Conservation (phyloP, 2,329 filamentous ascomycete genomes). For the Macrophomina tecta region DNA sequence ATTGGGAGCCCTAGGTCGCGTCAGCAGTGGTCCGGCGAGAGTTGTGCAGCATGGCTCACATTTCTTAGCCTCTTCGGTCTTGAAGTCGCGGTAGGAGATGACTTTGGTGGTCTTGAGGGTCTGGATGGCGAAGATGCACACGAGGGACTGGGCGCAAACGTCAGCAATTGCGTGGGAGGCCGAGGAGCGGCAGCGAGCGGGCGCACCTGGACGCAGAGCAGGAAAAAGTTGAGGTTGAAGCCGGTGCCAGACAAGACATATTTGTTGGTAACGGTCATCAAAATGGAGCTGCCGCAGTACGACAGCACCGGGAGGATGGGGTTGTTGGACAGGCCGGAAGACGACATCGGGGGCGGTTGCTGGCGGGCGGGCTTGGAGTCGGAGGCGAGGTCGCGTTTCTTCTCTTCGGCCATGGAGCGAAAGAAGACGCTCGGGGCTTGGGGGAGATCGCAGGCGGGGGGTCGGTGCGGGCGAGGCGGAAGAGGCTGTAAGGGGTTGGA, state of each 20-base stretch:
- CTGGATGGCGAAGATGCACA: conserved; percentile 86
- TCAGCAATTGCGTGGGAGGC: conserved; percentile 32
- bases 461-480: conserved; percentile 24
- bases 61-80: conserved; percentile 86
- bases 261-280: conserved; percentile 99
- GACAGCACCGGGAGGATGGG: conserved; percentile 80
- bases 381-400: conserved; percentile 80
- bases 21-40: conserved; percentile 29
- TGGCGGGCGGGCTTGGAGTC: conserved; percentile 60
- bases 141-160: conserved; percentile 69
- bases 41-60: conserved; percentile 63
- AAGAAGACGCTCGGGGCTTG: conserved; percentile 30
- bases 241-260: conserved; percentile 89
- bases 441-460: conserved; percentile 7
- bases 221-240: conserved; percentile 97
- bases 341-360: conserved; percentile 54
- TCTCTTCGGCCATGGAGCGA: conserved; percentile 79
- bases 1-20: conserved; percentile 84
- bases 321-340: conserved; percentile 67
- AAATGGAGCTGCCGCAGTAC: conserved; percentile 95
- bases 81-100: conserved; percentile 85
- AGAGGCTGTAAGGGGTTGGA: conserved; percentile 22
- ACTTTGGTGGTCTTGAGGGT: conserved; percentile 79
- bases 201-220: conserved; percentile 87
- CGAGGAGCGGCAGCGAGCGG: not conserved